Percentiles rank a stretch among this genome's conserved stretches.
phyloP scores from a whole-genome alignment of 805 yeast genomes.

The Wickerhamomyces strasburgensis region DNA sequence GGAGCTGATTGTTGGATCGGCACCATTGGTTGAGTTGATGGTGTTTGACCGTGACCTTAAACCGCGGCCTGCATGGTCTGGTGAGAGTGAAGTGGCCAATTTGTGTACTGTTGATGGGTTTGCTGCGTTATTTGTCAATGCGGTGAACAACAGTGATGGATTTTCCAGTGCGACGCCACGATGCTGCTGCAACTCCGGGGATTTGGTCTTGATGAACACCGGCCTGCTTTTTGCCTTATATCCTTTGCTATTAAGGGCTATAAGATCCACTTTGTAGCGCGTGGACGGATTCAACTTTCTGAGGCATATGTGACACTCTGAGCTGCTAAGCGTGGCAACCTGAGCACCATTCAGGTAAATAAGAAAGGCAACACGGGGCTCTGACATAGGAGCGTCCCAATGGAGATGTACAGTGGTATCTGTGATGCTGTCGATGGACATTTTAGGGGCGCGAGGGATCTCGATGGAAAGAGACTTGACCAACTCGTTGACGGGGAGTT shows the following conservation, averaged over 20 bases:
- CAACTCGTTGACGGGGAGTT: conserved; percentile 42
- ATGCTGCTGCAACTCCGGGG: conserved; percentile 18
- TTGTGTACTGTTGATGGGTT: conserved; percentile 28
- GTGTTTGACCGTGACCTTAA: conserved; percentile 35
- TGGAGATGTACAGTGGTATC: conserved; percentile 43
- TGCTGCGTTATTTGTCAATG: conserved; percentile 28
- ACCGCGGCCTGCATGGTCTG: conserved; percentile 20
- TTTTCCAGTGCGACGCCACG: conserved; percentile 27
- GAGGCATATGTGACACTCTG: conserved; percentile 32
- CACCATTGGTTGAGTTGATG: conserved; percentile 17
- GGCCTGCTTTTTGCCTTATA: conserved; percentile 38
- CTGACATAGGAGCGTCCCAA: conserved; percentile 40
- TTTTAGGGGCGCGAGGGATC: conserved; percentile 50
- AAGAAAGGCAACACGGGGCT: conserved; percentile 30
- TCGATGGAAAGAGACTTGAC: conserved; percentile 43
- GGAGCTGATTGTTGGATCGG: conserved; percentile 1
- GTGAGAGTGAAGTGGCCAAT: conserved; percentile 3
- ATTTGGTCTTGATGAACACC: conserved; percentile 35
- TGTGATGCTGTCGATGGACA: conserved; percentile 52
- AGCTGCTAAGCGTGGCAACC: conserved; percentile 30
- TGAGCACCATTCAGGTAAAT: conserved; percentile 37
- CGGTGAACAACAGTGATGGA: conserved; percentile 33
- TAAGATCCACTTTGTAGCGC: conserved; percentile 39
- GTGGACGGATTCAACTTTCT: conserved; percentile 30
- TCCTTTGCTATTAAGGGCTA: conserved; percentile 35